Conservation (phyloP, 768 basidiomycete species). For the Candolleomyces aberdarensis region DNA sequence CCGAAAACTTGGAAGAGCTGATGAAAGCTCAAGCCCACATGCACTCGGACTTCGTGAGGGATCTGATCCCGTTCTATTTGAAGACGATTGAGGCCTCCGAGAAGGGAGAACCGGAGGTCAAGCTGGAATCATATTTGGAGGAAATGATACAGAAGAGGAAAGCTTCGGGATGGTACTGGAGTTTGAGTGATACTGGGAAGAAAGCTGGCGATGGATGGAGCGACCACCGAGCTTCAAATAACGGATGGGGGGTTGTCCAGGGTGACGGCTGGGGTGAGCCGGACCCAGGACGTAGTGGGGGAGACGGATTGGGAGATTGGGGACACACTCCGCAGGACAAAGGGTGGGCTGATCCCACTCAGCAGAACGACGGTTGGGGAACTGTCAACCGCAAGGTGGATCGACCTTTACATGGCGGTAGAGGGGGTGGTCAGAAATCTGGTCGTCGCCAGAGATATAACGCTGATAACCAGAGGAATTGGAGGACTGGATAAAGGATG, state of each 20-base stretch:
- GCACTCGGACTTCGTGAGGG: slow-evolving; percentile 2
- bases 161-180: slow-evolving; percentile 8
- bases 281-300: background rate
- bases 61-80: slow-evolving; percentile 12
- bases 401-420: too few species aligned
- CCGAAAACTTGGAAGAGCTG: slow-evolving; percentile 7
- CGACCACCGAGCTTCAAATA: slow-evolving; percentile 5
- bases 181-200: background rate
- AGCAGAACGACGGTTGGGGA: too few species aligned
- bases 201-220: slow-evolving; percentile 8
- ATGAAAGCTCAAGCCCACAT: background rate
- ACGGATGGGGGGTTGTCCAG: background rate
- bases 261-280: background rate
- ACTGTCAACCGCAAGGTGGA: too few species aligned
- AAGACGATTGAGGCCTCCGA: slow-evolving; percentile 12
- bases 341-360: too few species aligned
- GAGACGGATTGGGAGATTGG: too few species aligned
- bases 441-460: too few species aligned
- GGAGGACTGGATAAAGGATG: too few species aligned
- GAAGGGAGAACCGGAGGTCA: slow-evolving; percentile 9
- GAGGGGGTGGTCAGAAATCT: too few species aligned
- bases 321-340: too few species aligned
- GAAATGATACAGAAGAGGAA: slow-evolving; percentile 6
- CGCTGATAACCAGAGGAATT: too few species aligned
- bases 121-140: slow-evolving; percentile 11